These are phyloP conservation scores for Dothideomycetidae sp. DNA, from an alignment of 2,329 filamentous ascomycete genomes.

Conservation along the genomic window DNA sequence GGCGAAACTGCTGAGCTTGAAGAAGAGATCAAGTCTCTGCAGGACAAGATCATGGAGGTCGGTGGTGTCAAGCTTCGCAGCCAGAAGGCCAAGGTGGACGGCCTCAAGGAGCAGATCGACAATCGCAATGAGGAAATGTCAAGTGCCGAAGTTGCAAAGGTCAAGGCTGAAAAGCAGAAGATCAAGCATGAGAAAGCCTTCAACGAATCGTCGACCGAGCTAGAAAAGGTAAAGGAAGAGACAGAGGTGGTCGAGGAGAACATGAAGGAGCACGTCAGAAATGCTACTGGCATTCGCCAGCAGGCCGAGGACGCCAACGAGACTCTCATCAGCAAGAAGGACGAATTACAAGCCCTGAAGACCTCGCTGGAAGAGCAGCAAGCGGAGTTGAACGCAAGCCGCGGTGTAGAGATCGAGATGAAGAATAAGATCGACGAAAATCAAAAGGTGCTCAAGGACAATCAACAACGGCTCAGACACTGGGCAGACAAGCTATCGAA, in stretches of 20 bases:
- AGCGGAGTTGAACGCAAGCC: constrained; percentile 71
- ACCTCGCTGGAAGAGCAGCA: constrained; percentile 75
- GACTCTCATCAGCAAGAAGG: constrained; percentile 61
- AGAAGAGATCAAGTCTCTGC: constrained; percentile 78
- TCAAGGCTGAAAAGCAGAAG: constrained; percentile 87
- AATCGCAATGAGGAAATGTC: constrained; percentile 70
- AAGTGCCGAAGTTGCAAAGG: constrained; percentile 71
- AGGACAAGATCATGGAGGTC: constrained; percentile 97
- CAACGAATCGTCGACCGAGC: constrained; percentile 63
- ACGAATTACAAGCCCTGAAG: constrained; percentile 67
- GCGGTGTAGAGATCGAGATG: constrained; percentile 92
- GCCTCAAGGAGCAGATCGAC: constrained; percentile 71
- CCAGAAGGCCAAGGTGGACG: constrained; percentile 83
- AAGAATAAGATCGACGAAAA: constrained; percentile 95
- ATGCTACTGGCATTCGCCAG: constrained; percentile 56
- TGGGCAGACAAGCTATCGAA: constrained; percentile 86
- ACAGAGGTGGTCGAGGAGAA: constrained; percentile 66
- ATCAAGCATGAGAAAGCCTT: constrained; percentile 74
- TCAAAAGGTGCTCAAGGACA: constrained; percentile 75
- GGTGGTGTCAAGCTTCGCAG: constrained; percentile 83
- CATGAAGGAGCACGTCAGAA: constrained; percentile 59
- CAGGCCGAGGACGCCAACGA: constrained; percentile 71
- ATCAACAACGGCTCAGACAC: constrained; percentile 67
- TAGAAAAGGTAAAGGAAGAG: constrained; percentile 56
- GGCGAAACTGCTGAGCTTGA: constrained; percentile 81